Evolutionary conservation across 805 yeast genomes (phyloP).

Genomic region (Metschnikowia aberdeeniae): DNA sequence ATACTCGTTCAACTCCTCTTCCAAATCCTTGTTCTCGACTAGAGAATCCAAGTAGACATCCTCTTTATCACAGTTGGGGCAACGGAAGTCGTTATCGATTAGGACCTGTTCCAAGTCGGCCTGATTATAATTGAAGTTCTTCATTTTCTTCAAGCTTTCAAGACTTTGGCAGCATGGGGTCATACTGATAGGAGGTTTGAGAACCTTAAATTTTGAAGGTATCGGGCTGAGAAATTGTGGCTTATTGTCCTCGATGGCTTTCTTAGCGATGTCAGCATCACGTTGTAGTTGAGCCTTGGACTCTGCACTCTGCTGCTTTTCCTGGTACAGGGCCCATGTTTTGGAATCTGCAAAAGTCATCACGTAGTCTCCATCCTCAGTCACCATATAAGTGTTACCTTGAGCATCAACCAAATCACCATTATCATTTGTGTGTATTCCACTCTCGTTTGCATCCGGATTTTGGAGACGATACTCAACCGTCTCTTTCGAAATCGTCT

Average conservation of each 20-base stretch:
- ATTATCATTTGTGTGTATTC: conserved; percentile 35
- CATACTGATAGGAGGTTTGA: conserved; percentile 63
- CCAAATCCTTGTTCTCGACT: conserved; percentile 56
- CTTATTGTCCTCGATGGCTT: conserved; percentile 28
- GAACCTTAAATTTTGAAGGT: conserved; percentile 37
- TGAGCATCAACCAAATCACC: conserved; percentile 44
- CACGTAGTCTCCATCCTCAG: conserved; percentile 93
- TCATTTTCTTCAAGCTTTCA: conserved; percentile 54
- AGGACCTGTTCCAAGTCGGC: conserved; percentile 42
- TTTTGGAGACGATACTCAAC: conserved; percentile 47
- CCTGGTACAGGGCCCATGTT: conserved; percentile 86
- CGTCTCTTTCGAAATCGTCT: conserved; percentile 77
- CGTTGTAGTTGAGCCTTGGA: conserved; percentile 53
- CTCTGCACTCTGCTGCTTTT: conserved; percentile 51
- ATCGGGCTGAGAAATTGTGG: conserved; percentile 65
- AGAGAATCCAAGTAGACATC: conserved; percentile 77
- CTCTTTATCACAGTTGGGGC: conserved; percentile 78
- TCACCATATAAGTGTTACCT: conserved; percentile 68
- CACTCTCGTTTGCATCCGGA: conserved; percentile 23
- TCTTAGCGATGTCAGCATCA: conserved; percentile 30
- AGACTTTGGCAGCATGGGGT: conserved; percentile 75
- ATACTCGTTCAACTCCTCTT: conserved; percentile 50
- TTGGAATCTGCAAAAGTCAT: conserved; percentile 91
- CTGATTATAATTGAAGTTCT: conserved; percentile 36
- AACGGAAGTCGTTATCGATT: conserved; percentile 79